Base-by-base conservation (phyloP, 2,329 filamentous ascomycete species). In the Penicillium sp. region DNA sequence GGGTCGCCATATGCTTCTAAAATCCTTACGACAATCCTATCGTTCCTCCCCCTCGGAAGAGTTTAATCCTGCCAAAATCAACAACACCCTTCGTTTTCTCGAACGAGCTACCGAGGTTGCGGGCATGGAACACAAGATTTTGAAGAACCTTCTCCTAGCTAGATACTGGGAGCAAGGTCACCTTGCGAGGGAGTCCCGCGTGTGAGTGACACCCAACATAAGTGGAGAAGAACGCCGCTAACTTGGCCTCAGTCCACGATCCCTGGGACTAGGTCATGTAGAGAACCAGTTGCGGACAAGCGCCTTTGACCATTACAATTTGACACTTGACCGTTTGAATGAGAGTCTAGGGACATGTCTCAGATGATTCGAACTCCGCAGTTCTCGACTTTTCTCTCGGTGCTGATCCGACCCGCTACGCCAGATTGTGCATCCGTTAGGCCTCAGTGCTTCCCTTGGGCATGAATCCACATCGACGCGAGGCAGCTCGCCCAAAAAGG, bases 1-100 rank as follows among this genome's bases (percentile, higher is more conserved):
- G 11, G 78, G 80, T 21, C 82, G 84, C 53, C 80, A 81, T 71
- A 78, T 81, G 2, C 68, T 85, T 19, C 79, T 78, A 50, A 71
- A 78, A 50, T 75, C 71, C 29, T 60, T 81, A 40, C 74, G 75
- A 50, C 69, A 70, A 9, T 65, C 76, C 27, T 81, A 79, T 68
- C 74, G 78, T 55, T 70, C 69, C 13, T 71, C 69, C 27, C 61
- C 70, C 9, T 53, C 60, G 9, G 53, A 69, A 23, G 72, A 76
- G 7, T 79, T 79, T 55, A 68, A 78, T 60, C 65, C 71, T 11
- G 59, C 66, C 2, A 73, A 70, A 57, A 72, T 81, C 49, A 61
- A 71, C 47, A 80, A 80, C 53, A 81, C 79, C 4, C 52, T 80
- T 31, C 60, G 65, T n/a, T 81, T 81, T 58, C 73, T 81, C 29